A percentile compares a stretch with the other conserved stretches of the same genome.
Evolutionary conservation across 305 asterid genomes (phyloP).

Genomic region (Ilex paraguariensis): DNA sequence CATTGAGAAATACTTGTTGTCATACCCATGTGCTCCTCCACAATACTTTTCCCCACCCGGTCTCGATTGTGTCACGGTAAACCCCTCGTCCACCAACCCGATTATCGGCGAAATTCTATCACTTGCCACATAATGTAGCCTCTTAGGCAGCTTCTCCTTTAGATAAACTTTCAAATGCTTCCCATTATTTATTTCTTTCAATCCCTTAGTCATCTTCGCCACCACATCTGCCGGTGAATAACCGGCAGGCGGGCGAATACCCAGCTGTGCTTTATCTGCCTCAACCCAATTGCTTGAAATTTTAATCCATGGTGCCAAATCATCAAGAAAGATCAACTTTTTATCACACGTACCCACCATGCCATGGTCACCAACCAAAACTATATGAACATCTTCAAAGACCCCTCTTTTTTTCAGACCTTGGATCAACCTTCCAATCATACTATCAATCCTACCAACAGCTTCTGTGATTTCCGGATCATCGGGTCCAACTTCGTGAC

Average conservation of each 20-base stretch:
- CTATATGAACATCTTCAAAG: neutral
- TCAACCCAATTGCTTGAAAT: neutral
- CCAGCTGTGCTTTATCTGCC: neutral
- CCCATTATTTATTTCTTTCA: neutral
- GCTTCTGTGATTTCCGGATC: neutral
- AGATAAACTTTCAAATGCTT: neutral
- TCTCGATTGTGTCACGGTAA: neutral
- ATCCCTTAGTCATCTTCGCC: neutral
- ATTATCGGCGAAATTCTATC: neutral
- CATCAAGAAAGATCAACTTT: neutral
- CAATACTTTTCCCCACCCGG: neutral
- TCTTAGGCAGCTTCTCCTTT: neutral
- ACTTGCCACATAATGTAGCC: neutral
- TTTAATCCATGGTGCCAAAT: neutral
- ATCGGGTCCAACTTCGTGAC: neutral
- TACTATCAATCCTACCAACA: neutral
- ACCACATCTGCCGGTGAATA: neutral
- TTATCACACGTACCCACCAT: neutral
- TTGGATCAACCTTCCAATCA: neutral
- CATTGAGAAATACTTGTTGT: neutral
- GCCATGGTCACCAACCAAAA: neutral
- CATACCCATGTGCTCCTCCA: neutral
- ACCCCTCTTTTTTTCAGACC: neutral
- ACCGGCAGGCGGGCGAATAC: neutral
- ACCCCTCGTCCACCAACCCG: neutral